Percentiles rank a stretch among this genome's conserved stretches.
These are phyloP conservation scores for Magnusiomyces sp. DNA, from an alignment of 1,139 yeast genomes.

Conservation along the genomic window DNA sequence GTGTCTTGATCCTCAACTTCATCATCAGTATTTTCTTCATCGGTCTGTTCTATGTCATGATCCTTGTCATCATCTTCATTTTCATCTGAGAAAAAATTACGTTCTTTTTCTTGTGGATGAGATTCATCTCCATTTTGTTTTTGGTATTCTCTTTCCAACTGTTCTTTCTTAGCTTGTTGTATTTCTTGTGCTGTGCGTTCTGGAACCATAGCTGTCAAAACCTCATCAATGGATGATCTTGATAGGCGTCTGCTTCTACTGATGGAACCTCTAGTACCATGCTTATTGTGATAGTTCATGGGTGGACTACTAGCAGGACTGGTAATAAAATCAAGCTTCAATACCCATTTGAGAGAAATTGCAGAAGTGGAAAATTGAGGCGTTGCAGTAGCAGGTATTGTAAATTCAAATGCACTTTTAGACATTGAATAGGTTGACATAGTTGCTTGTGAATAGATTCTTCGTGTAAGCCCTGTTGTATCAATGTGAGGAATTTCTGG, in stretches of 20 bases:
- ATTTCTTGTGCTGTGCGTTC: neutral
- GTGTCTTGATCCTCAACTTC: neutral
- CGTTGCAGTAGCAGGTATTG: conserved; percentile 31
- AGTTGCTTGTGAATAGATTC: conserved; percentile 18
- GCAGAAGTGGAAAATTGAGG: conserved; percentile 31
- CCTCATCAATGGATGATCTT: neutral
- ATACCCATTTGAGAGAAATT: conserved; percentile 28
- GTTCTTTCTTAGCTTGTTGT: neutral
- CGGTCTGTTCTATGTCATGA: neutral
- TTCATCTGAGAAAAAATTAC: neutral
- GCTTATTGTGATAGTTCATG: neutral
- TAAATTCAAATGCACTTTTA: conserved; percentile 24
- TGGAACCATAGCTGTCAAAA: conserved; percentile 5
- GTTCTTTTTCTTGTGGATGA: neutral
- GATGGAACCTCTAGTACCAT: neutral
- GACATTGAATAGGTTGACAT: conserved; percentile 20
- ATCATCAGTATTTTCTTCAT: neutral
- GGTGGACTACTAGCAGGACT: conserved; percentile 16
- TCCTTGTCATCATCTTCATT: neutral
- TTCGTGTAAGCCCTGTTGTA: conserved; percentile 11
- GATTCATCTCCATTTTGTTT: neutral
- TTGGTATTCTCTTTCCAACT: neutral
- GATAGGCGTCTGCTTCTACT: neutral
- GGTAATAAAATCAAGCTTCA: conserved; percentile 31
- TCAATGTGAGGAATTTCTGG: conserved; percentile 3